phyloP scores from a whole-genome alignment of 1,139 yeast species.

The Pichia sp. region DNA sequence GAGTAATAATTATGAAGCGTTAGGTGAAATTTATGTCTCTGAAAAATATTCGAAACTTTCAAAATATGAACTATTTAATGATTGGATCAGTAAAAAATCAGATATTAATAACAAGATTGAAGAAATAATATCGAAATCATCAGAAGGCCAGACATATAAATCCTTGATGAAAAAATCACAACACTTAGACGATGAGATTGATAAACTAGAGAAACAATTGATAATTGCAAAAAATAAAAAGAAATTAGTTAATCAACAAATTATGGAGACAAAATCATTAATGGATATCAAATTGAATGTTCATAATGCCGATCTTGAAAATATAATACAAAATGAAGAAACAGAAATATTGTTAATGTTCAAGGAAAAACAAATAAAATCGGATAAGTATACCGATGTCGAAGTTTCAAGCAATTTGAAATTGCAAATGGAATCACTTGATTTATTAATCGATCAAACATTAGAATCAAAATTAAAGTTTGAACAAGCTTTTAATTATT shows the following conservation, averaged over 20 bases:
- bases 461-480: slow-evolving; percentile 19
- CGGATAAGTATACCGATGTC: slow-evolving; percentile 4
- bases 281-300: slow-evolving; percentile 26
- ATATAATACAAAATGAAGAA: slow-evolving; percentile 16
- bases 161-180: slow-evolving; percentile 34
- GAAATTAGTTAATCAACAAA: slow-evolving; percentile 36
- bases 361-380: slow-evolving; percentile 8
- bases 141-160: slow-evolving; percentile 41
- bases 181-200: slow-evolving; percentile 39
- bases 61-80: slow-evolving; percentile 34
- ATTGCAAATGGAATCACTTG: slow-evolving; percentile 27
- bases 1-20: slow-evolving; percentile 40
- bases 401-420: slow-evolving; percentile 26
- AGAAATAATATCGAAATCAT: slow-evolving; percentile 34
- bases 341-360: slow-evolving; percentile 17
- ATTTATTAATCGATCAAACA: slow-evolving; percentile 23
- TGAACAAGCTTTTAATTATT: slow-evolving; percentile 29
- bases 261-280: slow-evolving; percentile 39
- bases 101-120: slow-evolving; percentile 35
- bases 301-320: slow-evolving; percentile 19
- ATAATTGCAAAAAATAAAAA: slow-evolving; percentile 35
- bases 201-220: slow-evolving; percentile 36
- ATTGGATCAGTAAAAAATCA: slow-evolving; percentile 41
- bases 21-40: slow-evolving; percentile 43
- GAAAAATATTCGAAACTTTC: slow-evolving; percentile 33